phyloP scores from a whole-genome alignment of 768 basidiomycete genomes.

The Mycena rosella region DNA sequence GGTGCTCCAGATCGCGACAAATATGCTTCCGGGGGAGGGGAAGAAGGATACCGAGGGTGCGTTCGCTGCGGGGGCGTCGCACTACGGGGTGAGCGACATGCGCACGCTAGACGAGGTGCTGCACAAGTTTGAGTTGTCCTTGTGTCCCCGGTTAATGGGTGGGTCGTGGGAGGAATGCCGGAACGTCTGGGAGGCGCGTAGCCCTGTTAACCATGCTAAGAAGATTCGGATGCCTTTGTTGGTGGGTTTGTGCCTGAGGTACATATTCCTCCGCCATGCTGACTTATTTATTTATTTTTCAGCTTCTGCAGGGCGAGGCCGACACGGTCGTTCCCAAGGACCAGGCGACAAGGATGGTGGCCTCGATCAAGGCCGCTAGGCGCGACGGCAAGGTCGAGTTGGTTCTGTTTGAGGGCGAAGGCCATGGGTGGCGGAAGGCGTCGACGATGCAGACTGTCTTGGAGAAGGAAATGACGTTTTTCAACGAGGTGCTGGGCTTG shows the following conservation, averaged over 20 bases:
- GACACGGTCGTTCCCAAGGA: constrained; percentile 46
- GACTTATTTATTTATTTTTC: neutral
- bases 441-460: constrained; percentile 56
- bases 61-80: constrained; percentile 61
- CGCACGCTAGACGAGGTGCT: constrained; percentile 59
- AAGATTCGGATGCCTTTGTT: constrained; percentile 65
- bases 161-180: constrained; percentile 61
- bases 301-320: constrained; percentile 65
- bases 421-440: constrained; percentile 59
- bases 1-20: constrained; percentile 56
- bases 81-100: constrained; percentile 68
- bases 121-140: constrained; percentile 67
- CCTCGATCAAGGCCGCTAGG: constrained; percentile 51
- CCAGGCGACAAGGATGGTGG: constrained; percentile 60
- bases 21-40: no score
- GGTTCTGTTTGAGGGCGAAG: constrained; percentile 62
- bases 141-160: constrained; percentile 63
- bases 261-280: neutral
- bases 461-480: constrained; percentile 55
- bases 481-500: constrained; percentile 47
- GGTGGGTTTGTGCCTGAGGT: constrained; percentile 45
- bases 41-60: no score
- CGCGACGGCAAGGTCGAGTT: constrained; percentile 54
- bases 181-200: constrained; percentile 63
- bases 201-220: constrained; percentile 63